Base-by-base conservation (phyloP, 495 filamentous ascomycete genomes). In the Neohortaea acidophila region DNA sequence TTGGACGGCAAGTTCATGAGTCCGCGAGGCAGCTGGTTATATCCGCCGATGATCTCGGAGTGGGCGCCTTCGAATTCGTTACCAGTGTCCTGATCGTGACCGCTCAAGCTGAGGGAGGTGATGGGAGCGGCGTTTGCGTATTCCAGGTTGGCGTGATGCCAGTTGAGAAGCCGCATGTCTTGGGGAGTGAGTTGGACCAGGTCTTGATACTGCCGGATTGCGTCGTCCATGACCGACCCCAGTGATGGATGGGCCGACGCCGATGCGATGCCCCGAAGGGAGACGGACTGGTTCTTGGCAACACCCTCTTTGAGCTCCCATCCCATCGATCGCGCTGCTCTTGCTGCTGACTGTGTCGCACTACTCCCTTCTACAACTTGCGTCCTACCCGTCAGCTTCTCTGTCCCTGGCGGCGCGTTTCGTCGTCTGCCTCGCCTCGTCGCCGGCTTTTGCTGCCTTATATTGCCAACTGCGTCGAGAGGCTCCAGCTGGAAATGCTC, bases 1-100 rank as follows among this genome's bases (percentile, higher is more conserved):
- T 71, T 76, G 2, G 68, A 70, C 2, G 89, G 91, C 27, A 74
- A 66, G 28, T 73, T 68, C 57, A 77, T 75, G 14, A 99, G 63
- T 2, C 83, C 89, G 39, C 79, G 73, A 2, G 91, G 80, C 24
- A 99, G 69, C 52, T 84, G 85, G 44, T 81, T 81, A 52, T 96
- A 96, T 4, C 89, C 89, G 27, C 89, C 89, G 28, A 91, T 67
- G 11, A 99, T 74, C 67, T 89, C 82, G 3, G 84, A 78, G 51
- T 99, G 89, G 36, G 81, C 76, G 13, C 89, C 89, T 52, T 92
- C 84, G 58, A 93, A 96, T 49, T 99, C 89, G 55, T 99, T 94
- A 1, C 91, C 89, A 30, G 83, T 81, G 52, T 96, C 89, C 52
- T 94, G 79, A 58, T 99, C 89, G 84, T 89, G 94, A 1, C 84